Conservation (phyloP, 2,329 filamentous ascomycete genomes). For the Xylaria multiplex region DNA sequence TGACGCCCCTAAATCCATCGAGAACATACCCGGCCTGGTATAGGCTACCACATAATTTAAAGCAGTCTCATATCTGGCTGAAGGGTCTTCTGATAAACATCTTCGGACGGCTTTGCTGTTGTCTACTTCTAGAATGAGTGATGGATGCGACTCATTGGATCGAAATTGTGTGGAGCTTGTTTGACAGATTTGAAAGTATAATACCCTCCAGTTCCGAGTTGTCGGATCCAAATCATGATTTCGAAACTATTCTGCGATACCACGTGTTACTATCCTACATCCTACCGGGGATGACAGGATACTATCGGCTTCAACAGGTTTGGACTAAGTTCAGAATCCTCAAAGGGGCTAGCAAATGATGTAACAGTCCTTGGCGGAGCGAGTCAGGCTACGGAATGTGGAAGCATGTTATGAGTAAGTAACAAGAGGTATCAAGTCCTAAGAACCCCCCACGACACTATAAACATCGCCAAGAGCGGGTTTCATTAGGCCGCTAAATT, state of each 20-base stretch:
- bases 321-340: background rate
- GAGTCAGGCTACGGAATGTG: constrained; percentile 14
- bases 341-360: constrained; percentile 8
- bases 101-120: background rate
- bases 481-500: background rate
- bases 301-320: background rate
- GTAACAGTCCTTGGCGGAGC: background rate
- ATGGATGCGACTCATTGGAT: background rate
- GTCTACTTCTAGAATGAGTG: too few species aligned
- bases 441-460: background rate
- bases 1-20: background rate
- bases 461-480: background rate
- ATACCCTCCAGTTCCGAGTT: constrained; percentile 24
- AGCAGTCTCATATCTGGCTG: background rate
- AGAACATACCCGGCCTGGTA: too few species aligned
- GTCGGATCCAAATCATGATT: constrained; percentile 19
- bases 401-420: constrained; percentile 1
- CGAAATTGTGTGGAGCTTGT: background rate
- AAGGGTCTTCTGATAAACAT: background rate
- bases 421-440: background rate
- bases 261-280: background rate
- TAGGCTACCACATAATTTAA: background rate
- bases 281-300: background rate
- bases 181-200: constrained; percentile 7
- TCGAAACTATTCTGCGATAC: background rate